phyloP scores from a whole-genome alignment of 2,329 filamentous ascomycete species.

The Daldinia eschscholtzii region DNA sequence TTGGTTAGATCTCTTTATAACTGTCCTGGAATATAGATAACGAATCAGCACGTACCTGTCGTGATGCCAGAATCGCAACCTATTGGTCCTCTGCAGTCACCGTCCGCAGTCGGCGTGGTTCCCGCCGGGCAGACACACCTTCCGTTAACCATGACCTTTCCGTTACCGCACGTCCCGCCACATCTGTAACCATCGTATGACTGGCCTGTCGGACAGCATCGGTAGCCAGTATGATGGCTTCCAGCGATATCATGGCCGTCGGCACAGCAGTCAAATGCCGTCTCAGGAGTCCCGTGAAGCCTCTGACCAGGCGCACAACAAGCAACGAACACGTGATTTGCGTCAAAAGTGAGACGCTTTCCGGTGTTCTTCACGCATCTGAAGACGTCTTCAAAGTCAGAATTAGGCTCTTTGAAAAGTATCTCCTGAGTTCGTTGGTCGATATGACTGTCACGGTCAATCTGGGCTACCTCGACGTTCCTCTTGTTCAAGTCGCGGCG shows the following conservation, averaged over 20 bases:
- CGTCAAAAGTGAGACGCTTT: conserved; percentile 25
- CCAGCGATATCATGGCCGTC: conserved; percentile 21
- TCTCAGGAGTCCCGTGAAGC: conserved; percentile 22
- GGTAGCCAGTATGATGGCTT: conserved; percentile 19
- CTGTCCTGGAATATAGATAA: background rate
- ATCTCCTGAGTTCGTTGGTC: conserved; percentile 27
- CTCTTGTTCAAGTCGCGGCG: conserved; percentile 25
- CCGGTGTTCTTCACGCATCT: conserved; percentile 17
- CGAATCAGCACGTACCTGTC: conserved; percentile 15
- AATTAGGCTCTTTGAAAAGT: conserved; percentile 16
- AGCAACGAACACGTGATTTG: conserved; percentile 20
- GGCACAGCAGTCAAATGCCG: conserved; percentile 32
- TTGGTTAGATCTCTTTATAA: conserved; percentile 1
- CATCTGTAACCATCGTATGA: conserved; percentile 24
- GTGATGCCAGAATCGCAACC: conserved; percentile 30
- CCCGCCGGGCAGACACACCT: conserved; percentile 26
- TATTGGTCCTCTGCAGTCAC: conserved; percentile 18
- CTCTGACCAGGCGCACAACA: conserved; percentile 27
- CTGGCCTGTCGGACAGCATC: conserved; percentile 25
- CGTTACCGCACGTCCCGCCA: conserved; percentile 18
- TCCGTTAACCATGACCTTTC: conserved; percentile 29
- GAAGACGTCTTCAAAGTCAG: conserved; percentile 30
- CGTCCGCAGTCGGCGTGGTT: conserved; percentile 13
- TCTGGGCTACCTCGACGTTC: conserved; percentile 33
- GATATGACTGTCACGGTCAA: conserved; percentile 27